Percentiles rank a stretch among this genome's conserved stretches.
Conservation (phyloP, 163 green algal genomes). For the Picocystis sp. region DNA sequence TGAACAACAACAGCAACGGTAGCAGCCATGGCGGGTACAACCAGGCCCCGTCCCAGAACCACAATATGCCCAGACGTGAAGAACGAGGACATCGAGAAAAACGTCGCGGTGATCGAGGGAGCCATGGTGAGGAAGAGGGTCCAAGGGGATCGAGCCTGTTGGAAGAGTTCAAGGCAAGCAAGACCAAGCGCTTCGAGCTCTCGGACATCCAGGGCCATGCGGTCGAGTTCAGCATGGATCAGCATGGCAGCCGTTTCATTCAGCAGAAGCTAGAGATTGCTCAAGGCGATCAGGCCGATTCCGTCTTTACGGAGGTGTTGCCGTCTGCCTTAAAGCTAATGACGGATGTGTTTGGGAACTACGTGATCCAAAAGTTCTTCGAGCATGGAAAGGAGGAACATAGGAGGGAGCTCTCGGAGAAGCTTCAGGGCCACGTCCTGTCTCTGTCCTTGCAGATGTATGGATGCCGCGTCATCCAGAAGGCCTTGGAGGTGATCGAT, state of each 20-base stretch:
- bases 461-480: slow-evolving; percentile 84
- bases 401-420: slow-evolving; percentile 12
- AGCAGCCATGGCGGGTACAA: slow-evolving; percentile 3
- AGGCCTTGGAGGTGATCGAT: slow-evolving; percentile 48
- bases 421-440: slow-evolving; percentile 30
- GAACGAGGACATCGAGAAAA: not conserved
- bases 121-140: not conserved
- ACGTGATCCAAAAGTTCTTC: slow-evolving; percentile 66
- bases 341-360: slow-evolving; percentile 90
- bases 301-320: slow-evolving; percentile 42
- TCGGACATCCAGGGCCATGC: slow-evolving; percentile 58
- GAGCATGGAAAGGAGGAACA: slow-evolving; percentile 36
- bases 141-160: slow-evolving; percentile 13
- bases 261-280: slow-evolving; percentile 59
- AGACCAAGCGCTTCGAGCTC: slow-evolving; percentile 25
- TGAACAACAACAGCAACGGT: slow-evolving; percentile 7
- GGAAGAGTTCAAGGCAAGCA: slow-evolving; percentile 32
- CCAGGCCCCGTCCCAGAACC: not conserved
- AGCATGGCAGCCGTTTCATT: slow-evolving; percentile 76
- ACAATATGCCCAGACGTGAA: not conserved
- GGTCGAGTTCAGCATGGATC: slow-evolving; percentile 62
- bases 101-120: not conserved
- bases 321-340: slow-evolving; percentile 48
- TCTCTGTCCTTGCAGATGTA: slow-evolving; percentile 72
- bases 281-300: slow-evolving; percentile 3